These are phyloP conservation scores for Penicillium turbatum DNA, from an alignment of 495 filamentous ascomycete genomes.

Conservation along the genomic window DNA sequence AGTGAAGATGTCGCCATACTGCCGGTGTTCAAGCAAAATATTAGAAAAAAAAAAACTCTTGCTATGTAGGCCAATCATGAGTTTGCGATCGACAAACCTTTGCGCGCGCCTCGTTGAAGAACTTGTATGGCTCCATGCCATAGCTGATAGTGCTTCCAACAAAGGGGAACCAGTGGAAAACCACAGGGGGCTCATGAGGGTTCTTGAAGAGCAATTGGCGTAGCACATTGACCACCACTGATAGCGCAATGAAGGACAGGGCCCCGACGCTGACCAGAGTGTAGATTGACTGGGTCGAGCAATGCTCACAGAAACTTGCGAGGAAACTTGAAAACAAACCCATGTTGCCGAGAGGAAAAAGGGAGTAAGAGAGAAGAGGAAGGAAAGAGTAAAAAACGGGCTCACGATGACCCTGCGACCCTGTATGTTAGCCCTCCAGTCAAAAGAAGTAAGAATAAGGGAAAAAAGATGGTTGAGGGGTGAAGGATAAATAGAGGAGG, in stretches of 20 bases:
- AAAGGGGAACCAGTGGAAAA: conserved; percentile 62
- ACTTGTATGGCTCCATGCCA: conserved; percentile 60
- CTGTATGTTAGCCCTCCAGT: neutral
- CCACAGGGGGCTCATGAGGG: conserved; percentile 56
- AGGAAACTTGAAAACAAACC: conserved; percentile 38
- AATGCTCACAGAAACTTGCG: conserved; percentile 36
- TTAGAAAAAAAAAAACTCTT: too few species aligned
- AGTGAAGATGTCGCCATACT: conserved; percentile 65
- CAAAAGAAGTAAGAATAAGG: neutral
- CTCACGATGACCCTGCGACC: neutral
- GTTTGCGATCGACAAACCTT: conserved; percentile 38
- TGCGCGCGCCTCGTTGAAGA: conserved; percentile 52
- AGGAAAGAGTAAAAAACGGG: conserved; percentile 1
- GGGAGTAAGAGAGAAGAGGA: neutral
- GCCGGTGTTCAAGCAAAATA: neutral
- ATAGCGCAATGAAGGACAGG: conserved; percentile 32
- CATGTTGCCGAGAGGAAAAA: conserved; percentile 22
- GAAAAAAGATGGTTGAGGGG: conserved; percentile 14
- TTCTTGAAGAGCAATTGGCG: conserved; percentile 68
- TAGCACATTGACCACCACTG: conserved; percentile 58
- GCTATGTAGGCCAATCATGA: neutral
- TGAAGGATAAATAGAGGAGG: conserved; percentile 10
- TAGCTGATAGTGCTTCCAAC: conserved; percentile 61
- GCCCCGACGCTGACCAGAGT: conserved; percentile 25
- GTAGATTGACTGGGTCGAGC: conserved; percentile 36